Percentiles rank a stretch among this genome's conserved stretches.
Conservation (phyloP, 805 yeast species). For the Starmerella bombi region DNA sequence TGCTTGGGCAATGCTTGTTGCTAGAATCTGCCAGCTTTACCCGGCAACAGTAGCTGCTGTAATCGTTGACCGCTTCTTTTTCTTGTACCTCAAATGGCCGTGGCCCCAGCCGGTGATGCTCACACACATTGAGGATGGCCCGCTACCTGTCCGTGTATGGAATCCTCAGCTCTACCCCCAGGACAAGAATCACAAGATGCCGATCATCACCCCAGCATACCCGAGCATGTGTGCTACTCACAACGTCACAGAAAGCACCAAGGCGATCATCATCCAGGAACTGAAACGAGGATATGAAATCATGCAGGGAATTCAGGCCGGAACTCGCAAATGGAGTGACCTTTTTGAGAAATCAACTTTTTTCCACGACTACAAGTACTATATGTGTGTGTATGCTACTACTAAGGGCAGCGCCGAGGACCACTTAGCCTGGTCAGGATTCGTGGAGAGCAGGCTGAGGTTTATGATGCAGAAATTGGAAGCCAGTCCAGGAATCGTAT, state of each 20-base stretch:
- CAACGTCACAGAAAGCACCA: slow-evolving; percentile 81
- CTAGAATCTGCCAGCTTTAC: slow-evolving; percentile 88
- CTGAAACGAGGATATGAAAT: slow-evolving; percentile 61
- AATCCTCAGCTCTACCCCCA: slow-evolving; percentile 82
- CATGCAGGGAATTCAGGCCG: slow-evolving; percentile 51
- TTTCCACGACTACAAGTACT: slow-evolving; percentile 73
- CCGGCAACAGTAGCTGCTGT: slow-evolving; percentile 94
- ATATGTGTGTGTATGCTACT: slow-evolving; percentile 66
- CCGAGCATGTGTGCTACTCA: slow-evolving; percentile 99
- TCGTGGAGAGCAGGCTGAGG: slow-evolving; percentile 80
- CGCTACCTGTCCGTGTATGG: slow-evolving; percentile 92
- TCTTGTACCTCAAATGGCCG: slow-evolving; percentile 75
- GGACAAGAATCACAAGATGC: slow-evolving; percentile 88
- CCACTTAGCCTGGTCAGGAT: slow-evolving; percentile 81
- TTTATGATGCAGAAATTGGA: slow-evolving; percentile 75
- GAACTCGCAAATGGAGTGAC: slow-evolving; percentile 59
- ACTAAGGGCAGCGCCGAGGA: slow-evolving; percentile 65
- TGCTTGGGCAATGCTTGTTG: slow-evolving; percentile 99
- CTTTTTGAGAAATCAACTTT: slow-evolving; percentile 69
- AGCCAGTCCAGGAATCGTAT: slow-evolving; percentile 51
- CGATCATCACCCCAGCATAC: slow-evolving; percentile 95
- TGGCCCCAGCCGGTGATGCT: slow-evolving; percentile 98
- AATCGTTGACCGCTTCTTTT: slow-evolving; percentile 78
- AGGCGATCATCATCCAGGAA: slow-evolving; percentile 66
- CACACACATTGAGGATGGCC: slow-evolving; percentile 93